Evolutionary conservation across 257 asterid genomes (phyloP).

Genomic region (Paulownia fortunei): DNA sequence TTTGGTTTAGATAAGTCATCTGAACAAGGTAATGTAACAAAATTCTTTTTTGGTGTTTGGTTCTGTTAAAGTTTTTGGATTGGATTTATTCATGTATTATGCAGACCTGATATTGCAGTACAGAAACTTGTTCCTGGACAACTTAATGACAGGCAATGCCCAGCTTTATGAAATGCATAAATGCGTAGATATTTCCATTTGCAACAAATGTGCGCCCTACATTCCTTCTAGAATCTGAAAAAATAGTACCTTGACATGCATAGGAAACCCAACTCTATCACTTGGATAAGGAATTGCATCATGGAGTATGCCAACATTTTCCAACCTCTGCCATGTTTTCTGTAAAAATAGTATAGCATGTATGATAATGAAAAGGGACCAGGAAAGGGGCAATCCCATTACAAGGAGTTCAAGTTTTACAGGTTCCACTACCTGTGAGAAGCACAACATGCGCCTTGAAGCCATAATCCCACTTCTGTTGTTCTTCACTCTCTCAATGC

Average conservation of each 20-base stretch:
- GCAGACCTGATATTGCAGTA: slow-evolving; percentile 22
- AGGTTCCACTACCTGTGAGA: slow-evolving; percentile 69
- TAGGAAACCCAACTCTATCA: slow-evolving; percentile 71
- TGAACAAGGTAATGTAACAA: background rate
- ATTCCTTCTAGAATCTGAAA: background rate
- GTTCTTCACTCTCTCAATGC: slow-evolving; percentile 80
- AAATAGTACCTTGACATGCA: slow-evolving; percentile 84
- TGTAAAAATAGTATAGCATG: slow-evolving; percentile 37
- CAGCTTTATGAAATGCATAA: slow-evolving; percentile 16
- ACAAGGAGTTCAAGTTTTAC: background rate
- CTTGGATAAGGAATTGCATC: slow-evolving; percentile 79
- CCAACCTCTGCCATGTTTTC: slow-evolving; percentile 94
- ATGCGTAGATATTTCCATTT: background rate
- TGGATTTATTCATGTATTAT: background rate
- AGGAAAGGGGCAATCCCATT: background rate
- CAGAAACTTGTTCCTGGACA: background rate
- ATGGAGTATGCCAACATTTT: slow-evolving; percentile 68
- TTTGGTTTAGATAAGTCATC: background rate
- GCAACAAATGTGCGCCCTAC: background rate
- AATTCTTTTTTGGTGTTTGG: background rate
- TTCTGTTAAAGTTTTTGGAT: background rate
- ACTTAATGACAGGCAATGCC: background rate
- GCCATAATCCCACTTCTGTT: slow-evolving; percentile 67
- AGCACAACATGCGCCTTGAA: slow-evolving; percentile 74
- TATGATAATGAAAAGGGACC: background rate